Conservation (phyloP, 805 yeast genomes). For the Kuraishia cidri region DNA sequence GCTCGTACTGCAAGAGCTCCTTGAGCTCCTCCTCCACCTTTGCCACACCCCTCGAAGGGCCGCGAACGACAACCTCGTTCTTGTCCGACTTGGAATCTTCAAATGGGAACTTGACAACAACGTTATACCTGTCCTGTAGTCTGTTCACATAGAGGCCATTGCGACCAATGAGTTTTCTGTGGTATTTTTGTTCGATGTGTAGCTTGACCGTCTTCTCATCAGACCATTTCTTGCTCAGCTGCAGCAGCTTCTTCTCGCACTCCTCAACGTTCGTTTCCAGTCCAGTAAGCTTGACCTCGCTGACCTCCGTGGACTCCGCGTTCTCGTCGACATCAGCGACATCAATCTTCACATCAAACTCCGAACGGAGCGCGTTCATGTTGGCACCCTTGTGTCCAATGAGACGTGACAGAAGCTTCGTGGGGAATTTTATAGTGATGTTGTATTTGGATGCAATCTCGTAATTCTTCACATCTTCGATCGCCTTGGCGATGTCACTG, state of each 20-base stretch:
- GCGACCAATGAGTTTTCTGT: conserved; percentile 76
- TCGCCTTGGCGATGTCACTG: conserved; percentile 40
- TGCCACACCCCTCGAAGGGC: conserved; percentile 85
- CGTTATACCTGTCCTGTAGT: conserved; percentile 81
- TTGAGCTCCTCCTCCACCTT: conserved; percentile 77
- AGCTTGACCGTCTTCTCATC: conserved; percentile 68
- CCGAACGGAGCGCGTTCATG: conserved; percentile 58
- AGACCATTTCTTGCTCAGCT: conserved; percentile 65
- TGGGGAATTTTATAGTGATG: conserved; percentile 52
- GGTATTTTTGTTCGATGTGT: conserved; percentile 68
- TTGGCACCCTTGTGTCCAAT: conserved; percentile 87
- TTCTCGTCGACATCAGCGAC: conserved; percentile 46
- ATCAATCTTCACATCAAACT: conserved; percentile 70
- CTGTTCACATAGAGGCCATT: conserved; percentile 76
- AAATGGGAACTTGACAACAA: conserved; percentile 69
- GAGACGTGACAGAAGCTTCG: conserved; percentile 60
- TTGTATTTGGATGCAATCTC: conserved; percentile 28
- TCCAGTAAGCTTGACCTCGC: conserved; percentile 58
- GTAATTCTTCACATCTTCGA: conserved; percentile 35
- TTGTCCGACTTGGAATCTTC: conserved; percentile 34
- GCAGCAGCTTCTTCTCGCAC: conserved; percentile 49
- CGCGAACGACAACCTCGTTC: conserved; percentile 66
- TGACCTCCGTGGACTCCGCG: conserved; percentile 15
- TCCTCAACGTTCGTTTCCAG: conserved; percentile 69
- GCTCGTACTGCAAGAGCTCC: conserved; percentile 79